Evolutionary conservation across 306 rosid genomes (phyloP).

Genomic region (Prunus kanzakura): DNA sequence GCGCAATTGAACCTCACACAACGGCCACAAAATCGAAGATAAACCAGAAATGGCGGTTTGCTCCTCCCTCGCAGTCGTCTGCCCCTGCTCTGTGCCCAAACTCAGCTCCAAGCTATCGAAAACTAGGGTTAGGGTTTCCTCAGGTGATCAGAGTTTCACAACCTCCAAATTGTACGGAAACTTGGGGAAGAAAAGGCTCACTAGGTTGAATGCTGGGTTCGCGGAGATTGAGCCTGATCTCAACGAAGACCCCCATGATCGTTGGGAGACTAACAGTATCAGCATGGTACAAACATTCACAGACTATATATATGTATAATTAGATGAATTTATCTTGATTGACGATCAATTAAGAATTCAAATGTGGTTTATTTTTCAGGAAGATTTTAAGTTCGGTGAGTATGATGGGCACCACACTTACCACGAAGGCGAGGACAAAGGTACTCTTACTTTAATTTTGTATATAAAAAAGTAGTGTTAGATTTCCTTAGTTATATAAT

Average conservation of each 20-base stretch:
- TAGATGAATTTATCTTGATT: background rate
- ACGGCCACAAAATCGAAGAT: constrained; percentile 20
- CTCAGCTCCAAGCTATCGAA: constrained; percentile 21
- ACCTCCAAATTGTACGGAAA: constrained; percentile 27
- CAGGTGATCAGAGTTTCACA: background rate
- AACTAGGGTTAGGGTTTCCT: constrained; percentile 5
- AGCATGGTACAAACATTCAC: constrained; percentile 33
- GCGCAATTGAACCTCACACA: constrained; percentile 14
- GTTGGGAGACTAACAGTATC: constrained; percentile 55
- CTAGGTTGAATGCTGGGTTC: constrained; percentile 59
- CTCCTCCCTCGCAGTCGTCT: constrained; percentile 45
- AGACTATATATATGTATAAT: background rate
- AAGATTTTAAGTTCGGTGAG: constrained; percentile 70
- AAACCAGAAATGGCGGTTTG: constrained; percentile 50
- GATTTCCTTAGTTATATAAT: too few species aligned
- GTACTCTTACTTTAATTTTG: constrained; percentile 13
- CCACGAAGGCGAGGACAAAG: constrained; percentile 59
- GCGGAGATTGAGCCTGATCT: constrained; percentile 75
- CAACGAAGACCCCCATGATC: constrained; percentile 73
- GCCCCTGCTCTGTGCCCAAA: constrained; percentile 36
- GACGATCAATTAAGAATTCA: background rate
- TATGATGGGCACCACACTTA: constrained; percentile 88
- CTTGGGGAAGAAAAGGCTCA: constrained; percentile 23
- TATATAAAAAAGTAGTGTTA: background rate
- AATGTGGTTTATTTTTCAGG: constrained; percentile 44